Percentiles rank a stretch among this genome's conserved stretches.
Conservation (phyloP, 371 early-diverging fungal genomes). For the Circinella minor region DNA sequence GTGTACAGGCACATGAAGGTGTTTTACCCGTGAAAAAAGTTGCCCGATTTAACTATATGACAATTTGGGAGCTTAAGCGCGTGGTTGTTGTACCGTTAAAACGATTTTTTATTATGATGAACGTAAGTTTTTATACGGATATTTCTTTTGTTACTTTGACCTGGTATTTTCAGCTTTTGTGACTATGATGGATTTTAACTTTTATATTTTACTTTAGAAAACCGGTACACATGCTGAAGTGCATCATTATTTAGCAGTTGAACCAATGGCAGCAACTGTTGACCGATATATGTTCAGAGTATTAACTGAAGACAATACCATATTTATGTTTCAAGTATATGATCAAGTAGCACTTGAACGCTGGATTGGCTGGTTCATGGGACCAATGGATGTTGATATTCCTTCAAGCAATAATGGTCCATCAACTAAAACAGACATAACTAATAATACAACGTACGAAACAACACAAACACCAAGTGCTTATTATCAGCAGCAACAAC, state of each 20-base stretch:
- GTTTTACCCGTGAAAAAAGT: slow-evolving; percentile 46
- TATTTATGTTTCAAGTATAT: slow-evolving; percentile 45
- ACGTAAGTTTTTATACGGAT: slow-evolving; percentile 25
- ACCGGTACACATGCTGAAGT: slow-evolving; percentile 25
- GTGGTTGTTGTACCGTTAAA: slow-evolving; percentile 41
- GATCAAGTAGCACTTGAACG: slow-evolving; percentile 37
- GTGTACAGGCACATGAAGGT: slow-evolving; percentile 43
- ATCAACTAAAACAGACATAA: neutral
- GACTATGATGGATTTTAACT: no score
- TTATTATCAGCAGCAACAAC: slow-evolving; percentile 1
- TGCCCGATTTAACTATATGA: slow-evolving; percentile 36
- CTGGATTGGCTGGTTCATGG: slow-evolving; percentile 46
- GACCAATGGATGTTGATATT: slow-evolving; percentile 13
- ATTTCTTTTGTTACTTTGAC: no score
- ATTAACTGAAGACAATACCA: slow-evolving; percentile 23
- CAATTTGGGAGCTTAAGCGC: slow-evolving; percentile 52
- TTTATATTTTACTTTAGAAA: slow-evolving; percentile 19
- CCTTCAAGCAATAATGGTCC: neutral
- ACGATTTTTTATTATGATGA: slow-evolving; percentile 38
- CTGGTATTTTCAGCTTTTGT: no score
- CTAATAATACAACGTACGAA: neutral
- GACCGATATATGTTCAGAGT: slow-evolving; percentile 40
- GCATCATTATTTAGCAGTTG: slow-evolving; percentile 34
- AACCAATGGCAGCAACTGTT: slow-evolving; percentile 18
- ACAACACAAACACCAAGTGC: neutral